phyloP scores from a whole-genome alignment of 2,329 filamentous ascomycete genomes.

The Coniochaeta ligniaria region DNA sequence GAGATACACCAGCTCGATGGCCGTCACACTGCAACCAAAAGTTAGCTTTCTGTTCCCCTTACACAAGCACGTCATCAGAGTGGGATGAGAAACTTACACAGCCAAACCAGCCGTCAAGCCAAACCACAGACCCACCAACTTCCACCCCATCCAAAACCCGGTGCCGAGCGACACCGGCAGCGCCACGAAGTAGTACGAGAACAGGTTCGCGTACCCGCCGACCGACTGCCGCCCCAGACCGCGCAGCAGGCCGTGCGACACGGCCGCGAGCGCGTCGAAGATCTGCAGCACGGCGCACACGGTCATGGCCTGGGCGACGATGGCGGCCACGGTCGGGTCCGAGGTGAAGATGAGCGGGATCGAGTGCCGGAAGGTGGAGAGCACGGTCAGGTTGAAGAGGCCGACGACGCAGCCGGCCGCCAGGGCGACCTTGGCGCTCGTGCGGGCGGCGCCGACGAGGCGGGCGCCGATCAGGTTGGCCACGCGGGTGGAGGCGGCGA shows the following conservation, averaged over 20 bases:
- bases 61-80: not conserved
- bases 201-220: conserved; percentile 80
- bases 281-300: conserved; percentile 84
- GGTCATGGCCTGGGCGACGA: conserved; percentile 66
- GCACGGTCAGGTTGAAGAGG: conserved; percentile 66
- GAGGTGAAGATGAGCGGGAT: conserved; percentile 76
- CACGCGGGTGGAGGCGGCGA: conserved; percentile 80
- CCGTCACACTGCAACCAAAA: not conserved
- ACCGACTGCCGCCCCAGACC: conserved; percentile 85
- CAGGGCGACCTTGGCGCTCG: conserved; percentile 71
- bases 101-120: conserved; percentile 68
- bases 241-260: conserved; percentile 77
- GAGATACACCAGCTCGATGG: conserved; percentile 10
- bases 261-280: conserved; percentile 73
- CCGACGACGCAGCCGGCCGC: conserved; percentile 63
- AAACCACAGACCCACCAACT: conserved; percentile 73
- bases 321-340: conserved; percentile 59
- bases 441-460: conserved; percentile 72
- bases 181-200: conserved; percentile 80
- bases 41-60: not conserved
- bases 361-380: conserved; percentile 60
- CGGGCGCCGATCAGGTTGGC: conserved; percentile 89
- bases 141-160: conserved; percentile 71
- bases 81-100: conserved; percentile 35
- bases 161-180: conserved; percentile 76